phyloP scores from a whole-genome alignment of 1,139 yeast species.

The Spathaspora sp. region DNA sequence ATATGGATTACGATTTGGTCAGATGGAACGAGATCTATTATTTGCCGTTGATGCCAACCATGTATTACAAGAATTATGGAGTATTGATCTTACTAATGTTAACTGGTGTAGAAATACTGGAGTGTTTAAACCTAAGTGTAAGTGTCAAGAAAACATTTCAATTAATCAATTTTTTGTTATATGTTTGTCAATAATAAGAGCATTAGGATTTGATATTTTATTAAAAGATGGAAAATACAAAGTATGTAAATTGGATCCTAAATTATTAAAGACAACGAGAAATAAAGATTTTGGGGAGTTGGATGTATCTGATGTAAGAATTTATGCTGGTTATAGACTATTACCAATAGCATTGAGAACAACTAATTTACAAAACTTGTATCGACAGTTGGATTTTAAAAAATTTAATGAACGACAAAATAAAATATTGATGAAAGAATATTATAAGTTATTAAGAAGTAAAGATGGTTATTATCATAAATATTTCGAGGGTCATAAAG shows the following conservation, averaged over 20 bases:
- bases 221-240: not conserved
- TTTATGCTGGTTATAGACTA: too few relatives aligned
- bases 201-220: not conserved
- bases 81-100: not conserved
- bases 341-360: slow-evolving; percentile 1
- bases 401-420: not conserved
- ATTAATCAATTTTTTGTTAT: slow-evolving; percentile 2
- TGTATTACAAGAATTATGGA: slow-evolving; percentile 1
- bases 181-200: slow-evolving; percentile 1
- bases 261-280: not conserved
- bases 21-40: slow-evolving; percentile 4
- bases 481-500: slow-evolving; percentile 2
- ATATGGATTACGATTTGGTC: slow-evolving; percentile 3
- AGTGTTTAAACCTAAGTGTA: not conserved
- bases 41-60: not conserved
- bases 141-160: not conserved
- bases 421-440: not conserved
- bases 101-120: not conserved
- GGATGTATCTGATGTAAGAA: slow-evolving; percentile 1
- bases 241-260: not conserved
- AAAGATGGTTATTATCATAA: slow-evolving; percentile 1
- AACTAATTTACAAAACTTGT: not conserved
- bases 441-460: not conserved
- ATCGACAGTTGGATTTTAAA: not conserved
- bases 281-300: not conserved